Percentiles rank a stretch among this genome's conserved stretches.
Evolutionary conservation across 192 early-diverging fungal genomes (phyloP).

Genomic region (Coemansia sp.): DNA sequence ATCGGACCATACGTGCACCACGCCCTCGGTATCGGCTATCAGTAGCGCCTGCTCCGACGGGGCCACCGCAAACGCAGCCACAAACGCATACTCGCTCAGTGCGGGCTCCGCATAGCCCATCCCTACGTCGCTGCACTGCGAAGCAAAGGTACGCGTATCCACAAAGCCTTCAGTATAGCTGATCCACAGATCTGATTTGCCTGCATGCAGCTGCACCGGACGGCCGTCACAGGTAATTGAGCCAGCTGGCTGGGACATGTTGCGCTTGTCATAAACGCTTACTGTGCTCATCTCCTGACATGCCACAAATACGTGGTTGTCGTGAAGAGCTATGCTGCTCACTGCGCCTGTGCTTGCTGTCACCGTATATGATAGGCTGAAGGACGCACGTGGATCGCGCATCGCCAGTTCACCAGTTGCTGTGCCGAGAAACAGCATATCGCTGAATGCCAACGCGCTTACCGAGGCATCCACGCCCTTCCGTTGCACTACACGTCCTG

Average conservation of each 20-base stretch:
- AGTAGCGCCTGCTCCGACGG: slow-evolving; percentile 73
- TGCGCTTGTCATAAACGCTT: slow-evolving; percentile 35
- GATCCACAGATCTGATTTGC: slow-evolving; percentile 19
- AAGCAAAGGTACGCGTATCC: slow-evolving; percentile 15
- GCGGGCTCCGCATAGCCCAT: slow-evolving; percentile 18
- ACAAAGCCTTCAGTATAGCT: slow-evolving; percentile 28
- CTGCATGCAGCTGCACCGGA: slow-evolving; percentile 52
- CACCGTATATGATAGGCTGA: slow-evolving; percentile 11
- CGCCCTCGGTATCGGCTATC: slow-evolving; percentile 74
- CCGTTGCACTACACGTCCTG: slow-evolving; percentile 19
- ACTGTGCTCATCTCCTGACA: slow-evolving; percentile 19
- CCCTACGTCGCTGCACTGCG: not conserved
- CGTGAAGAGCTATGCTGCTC: slow-evolving; percentile 12
- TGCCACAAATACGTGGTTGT: slow-evolving; percentile 18
- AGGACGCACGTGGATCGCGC: slow-evolving; percentile 27
- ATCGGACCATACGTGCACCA: slow-evolving; percentile 77
- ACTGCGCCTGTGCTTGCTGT: slow-evolving; percentile 19
- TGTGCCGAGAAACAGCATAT: slow-evolving; percentile 22
- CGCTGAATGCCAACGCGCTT: slow-evolving; percentile 1
- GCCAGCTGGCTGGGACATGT: slow-evolving; percentile 8
- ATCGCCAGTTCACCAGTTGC: slow-evolving; percentile 20
- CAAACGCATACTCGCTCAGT: slow-evolving; percentile 58
- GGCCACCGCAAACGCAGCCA: slow-evolving; percentile 76
- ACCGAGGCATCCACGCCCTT: slow-evolving; percentile 19
- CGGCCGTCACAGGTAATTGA: slow-evolving; percentile 15